These are phyloP conservation scores for Aegle marmelos DNA, from an alignment of 345 rosid species.

Conservation along the genomic window DNA sequence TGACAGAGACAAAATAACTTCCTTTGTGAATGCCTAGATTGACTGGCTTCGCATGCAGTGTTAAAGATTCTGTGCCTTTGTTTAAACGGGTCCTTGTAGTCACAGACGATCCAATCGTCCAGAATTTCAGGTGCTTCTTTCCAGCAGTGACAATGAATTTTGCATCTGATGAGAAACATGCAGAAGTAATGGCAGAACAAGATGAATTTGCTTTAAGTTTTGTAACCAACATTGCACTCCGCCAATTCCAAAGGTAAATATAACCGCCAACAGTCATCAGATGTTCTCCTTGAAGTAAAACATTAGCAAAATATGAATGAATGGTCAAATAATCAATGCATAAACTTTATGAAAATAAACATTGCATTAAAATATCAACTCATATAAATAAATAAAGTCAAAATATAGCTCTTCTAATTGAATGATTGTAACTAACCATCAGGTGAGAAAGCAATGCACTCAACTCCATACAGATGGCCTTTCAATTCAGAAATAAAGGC, in stretches of 20 bases:
- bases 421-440: conserved; percentile 49
- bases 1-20: conserved; percentile 58
- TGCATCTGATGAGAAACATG: conserved; percentile 59
- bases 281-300: conserved; percentile 53
- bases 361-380: no score
- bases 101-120: conserved; percentile 60
- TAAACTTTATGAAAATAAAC: neutral
- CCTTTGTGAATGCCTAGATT: conserved; percentile 60
- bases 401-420: neutral
- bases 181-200: conserved; percentile 54
- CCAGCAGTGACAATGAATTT: conserved; percentile 76
- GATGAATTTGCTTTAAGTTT: conserved; percentile 73
- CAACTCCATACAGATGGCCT: conserved; percentile 72
- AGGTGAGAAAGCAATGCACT: conserved; percentile 77
- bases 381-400: neutral
- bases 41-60: conserved; percentile 52
- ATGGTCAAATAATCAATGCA: neutral
- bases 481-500: conserved; percentile 61
- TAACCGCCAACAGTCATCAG: conserved; percentile 78
- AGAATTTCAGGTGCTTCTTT: conserved; percentile 68
- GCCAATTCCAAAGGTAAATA: conserved; percentile 83
- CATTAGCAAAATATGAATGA: neutral
- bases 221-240: conserved; percentile 45
- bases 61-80: conserved; percentile 34
- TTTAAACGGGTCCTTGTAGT: conserved; percentile 49